A percentile compares a stretch with the other conserved stretches of the same genome.
Evolutionary conservation across 2,329 filamentous ascomycete species (phyloP).

Genomic region (Alternaria conjuncta): DNA sequence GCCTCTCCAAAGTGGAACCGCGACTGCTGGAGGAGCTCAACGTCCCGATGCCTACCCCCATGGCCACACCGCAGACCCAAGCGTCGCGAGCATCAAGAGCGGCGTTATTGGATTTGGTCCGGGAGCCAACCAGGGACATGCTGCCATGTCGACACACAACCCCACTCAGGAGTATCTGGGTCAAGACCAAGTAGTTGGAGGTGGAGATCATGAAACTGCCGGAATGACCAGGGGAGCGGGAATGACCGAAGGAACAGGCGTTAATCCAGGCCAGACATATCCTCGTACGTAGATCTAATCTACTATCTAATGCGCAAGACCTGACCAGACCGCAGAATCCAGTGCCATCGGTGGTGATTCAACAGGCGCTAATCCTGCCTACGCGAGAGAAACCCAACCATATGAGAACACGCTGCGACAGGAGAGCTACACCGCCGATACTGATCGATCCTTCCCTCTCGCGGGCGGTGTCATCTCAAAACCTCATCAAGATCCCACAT

Average conservation of each 20-base stretch:
- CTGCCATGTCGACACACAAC: slow-evolving; percentile 28
- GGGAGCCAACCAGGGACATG: slow-evolving; percentile 28
- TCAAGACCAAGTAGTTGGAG: slow-evolving; percentile 23
- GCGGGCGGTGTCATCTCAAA: slow-evolving; percentile 38
- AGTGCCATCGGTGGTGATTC: slow-evolving; percentile 2
- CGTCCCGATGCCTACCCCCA: slow-evolving; percentile 25
- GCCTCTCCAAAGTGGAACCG: not conserved
- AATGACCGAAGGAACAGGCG: not conserved
- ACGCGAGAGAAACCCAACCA: slow-evolving; percentile 6
- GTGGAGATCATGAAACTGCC: slow-evolving; percentile 21
- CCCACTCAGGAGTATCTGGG: slow-evolving; percentile 15
- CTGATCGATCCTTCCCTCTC: slow-evolving; percentile 46
- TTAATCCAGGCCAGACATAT: slow-evolving; percentile 13
- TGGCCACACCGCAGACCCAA: slow-evolving; percentile 26
- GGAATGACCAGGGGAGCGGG: slow-evolving; percentile 4
- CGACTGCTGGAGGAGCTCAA: slow-evolving; percentile 10
- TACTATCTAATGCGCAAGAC: not conserved
- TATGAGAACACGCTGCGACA: slow-evolving; percentile 16
- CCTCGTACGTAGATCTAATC: slow-evolving; percentile 29
- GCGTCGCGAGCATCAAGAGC: slow-evolving; percentile 50
- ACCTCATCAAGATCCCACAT: not conserved
- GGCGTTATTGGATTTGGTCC: slow-evolving; percentile 47
- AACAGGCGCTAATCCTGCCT: not conserved
- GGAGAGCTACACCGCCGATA: slow-evolving; percentile 26
- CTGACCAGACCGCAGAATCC: slow-evolving; percentile 18